Evolutionary conservation across 371 early-diverging fungal genomes (phyloP).

Genomic region (Mortierella sp.): DNA sequence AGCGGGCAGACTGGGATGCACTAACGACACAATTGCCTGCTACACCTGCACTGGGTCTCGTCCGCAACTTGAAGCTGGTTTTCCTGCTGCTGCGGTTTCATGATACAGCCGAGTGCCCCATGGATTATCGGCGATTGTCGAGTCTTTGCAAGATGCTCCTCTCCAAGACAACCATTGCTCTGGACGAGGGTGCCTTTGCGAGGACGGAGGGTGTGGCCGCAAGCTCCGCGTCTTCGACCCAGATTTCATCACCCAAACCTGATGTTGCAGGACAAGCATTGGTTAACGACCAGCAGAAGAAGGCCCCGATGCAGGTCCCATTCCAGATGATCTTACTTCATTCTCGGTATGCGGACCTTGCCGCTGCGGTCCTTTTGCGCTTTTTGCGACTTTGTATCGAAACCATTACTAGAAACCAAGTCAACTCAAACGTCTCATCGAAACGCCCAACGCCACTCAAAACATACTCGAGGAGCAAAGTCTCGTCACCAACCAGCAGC

Average conservation of each 20-base stretch:
- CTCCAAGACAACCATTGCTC: constrained; percentile 35
- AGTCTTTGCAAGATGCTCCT: constrained; percentile 44
- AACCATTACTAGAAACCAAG: constrained; percentile 18
- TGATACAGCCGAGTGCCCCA: constrained; percentile 18
- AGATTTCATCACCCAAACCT: constrained; percentile 15
- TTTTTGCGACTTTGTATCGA: constrained; percentile 32
- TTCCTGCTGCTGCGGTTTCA: constrained; percentile 34
- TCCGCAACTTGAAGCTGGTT: constrained; percentile 38
- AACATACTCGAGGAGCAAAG: constrained; percentile 4
- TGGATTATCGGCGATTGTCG: constrained; percentile 33
- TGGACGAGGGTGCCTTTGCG: not conserved
- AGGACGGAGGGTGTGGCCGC: constrained; percentile 5
- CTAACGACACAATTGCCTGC: constrained; percentile 17
- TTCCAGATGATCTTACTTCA: constrained; percentile 55
- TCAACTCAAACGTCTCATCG: constrained; percentile 8
- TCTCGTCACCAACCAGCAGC: constrained; percentile 2
- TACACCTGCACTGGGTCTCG: constrained; percentile 41
- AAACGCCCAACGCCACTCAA: not conserved
- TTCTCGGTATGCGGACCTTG: constrained; percentile 32
- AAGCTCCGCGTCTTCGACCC: constrained; percentile 9
- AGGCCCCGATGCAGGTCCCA: constrained; percentile 40
- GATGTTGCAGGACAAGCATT: constrained; percentile 14
- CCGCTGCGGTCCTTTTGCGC: constrained; percentile 12
- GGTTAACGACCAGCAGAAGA: constrained; percentile 15
- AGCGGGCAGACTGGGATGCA: constrained; percentile 49